Evolutionary conservation across 345 rosid genomes (phyloP).

Genomic region (Boechera stricta): DNA sequence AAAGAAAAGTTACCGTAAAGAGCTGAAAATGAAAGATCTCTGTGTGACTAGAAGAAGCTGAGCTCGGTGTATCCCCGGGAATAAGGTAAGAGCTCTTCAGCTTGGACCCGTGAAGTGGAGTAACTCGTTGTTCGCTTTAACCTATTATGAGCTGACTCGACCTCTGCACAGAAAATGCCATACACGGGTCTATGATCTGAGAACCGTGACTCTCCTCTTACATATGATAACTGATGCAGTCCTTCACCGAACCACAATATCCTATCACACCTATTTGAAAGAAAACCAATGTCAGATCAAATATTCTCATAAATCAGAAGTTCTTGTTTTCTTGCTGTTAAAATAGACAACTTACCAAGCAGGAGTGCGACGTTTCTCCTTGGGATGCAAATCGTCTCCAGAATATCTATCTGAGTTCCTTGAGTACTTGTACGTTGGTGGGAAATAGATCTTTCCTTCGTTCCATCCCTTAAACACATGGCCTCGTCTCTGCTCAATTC

Average conservation of each 20-base stretch:
- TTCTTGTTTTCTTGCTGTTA: conserved; percentile 15
- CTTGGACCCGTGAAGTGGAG: conserved; percentile 82
- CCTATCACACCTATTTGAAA: conserved; percentile 79
- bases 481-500: conserved; percentile 87
- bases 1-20: conserved; percentile 38
- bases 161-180: conserved; percentile 94
- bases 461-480: conserved; percentile 88
- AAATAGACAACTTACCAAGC: conserved; percentile 68
- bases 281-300: conserved; percentile 24
- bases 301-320: not conserved
- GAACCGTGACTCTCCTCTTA: conserved; percentile 93
- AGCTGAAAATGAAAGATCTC: conserved; percentile 1
- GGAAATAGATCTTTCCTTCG: conserved; percentile 95
- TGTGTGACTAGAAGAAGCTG: conserved; percentile 70
- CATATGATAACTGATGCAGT: conserved; percentile 86
- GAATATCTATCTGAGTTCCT: conserved; percentile 98
- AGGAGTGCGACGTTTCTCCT: conserved; percentile 97
- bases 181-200: conserved; percentile 99
- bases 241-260: conserved; percentile 98
- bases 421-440: conserved; percentile 97
- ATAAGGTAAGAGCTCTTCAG: conserved; percentile 93
- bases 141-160: conserved; percentile 75
- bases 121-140: conserved; percentile 82
- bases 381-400: conserved; percentile 88
- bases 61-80: conserved; percentile 95